Percentiles rank a stretch among this genome's conserved stretches.
Conservation (phyloP, 108 stramenopile genomes). For the Cyclotella distinguenda region DNA sequence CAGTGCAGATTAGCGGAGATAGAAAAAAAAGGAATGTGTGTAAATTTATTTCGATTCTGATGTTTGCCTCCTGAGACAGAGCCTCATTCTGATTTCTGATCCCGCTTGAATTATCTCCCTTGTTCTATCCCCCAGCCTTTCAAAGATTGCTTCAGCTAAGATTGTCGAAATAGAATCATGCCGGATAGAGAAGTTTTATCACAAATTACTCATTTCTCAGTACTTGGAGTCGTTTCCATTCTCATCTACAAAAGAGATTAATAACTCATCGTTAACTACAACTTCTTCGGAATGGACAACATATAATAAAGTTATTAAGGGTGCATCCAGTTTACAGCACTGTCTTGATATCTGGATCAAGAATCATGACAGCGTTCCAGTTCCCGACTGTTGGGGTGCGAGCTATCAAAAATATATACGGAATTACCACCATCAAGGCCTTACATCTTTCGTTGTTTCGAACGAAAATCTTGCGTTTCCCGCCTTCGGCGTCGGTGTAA, state of each 20-base stretch:
- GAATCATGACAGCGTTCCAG: background rate
- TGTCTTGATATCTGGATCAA: conserved; percentile 10
- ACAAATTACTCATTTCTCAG: background rate
- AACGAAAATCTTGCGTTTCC: conserved; percentile 13
- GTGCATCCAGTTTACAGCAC: conserved; percentile 4
- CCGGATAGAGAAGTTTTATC: background rate
- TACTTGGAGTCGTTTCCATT: background rate
- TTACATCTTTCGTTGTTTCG: background rate
- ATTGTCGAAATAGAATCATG: conserved; percentile 15
- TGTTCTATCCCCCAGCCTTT: background rate
- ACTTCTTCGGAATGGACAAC: background rate
- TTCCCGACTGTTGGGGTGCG: conserved; percentile 2
- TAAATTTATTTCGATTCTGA: no score
- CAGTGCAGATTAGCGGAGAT: conserved; percentile 4
- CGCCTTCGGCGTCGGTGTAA: background rate
- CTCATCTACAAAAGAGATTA: background rate
- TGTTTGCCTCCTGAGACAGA: no score
- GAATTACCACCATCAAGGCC: background rate
- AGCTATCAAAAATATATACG: conserved; percentile 6
- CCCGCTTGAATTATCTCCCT: background rate
- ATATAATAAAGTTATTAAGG: conserved; percentile 9
- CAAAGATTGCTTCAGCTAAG: background rate
- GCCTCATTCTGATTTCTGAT: background rate
- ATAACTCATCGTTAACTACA: background rate
- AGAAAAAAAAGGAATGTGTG: background rate